phyloP scores from a whole-genome alignment of 2,329 filamentous ascomycete genomes.

The Penicillium verrucosum region DNA sequence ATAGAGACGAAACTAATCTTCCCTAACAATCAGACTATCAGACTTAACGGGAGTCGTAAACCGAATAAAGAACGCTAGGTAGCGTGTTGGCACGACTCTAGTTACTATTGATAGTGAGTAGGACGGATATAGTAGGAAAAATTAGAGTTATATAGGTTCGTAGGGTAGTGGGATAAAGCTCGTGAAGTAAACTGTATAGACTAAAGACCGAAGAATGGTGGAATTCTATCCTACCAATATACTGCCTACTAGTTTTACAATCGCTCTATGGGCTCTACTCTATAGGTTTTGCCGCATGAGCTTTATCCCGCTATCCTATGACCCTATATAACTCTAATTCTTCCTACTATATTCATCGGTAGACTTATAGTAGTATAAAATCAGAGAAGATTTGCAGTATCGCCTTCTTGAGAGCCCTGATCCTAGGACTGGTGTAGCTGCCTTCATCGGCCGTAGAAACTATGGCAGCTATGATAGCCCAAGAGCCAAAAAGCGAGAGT shows the following conservation, averaged over 20 bases:
- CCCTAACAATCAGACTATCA: not conserved
- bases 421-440: too few relatives aligned
- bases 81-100: not conserved
- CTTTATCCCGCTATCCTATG: too few relatives aligned
- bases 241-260: not conserved
- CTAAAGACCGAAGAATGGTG: not conserved
- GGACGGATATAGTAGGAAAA: too few relatives aligned
- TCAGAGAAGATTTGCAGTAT: not conserved
- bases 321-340: not conserved
- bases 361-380: not conserved
- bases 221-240: not conserved
- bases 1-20: not conserved
- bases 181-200: too few relatives aligned
- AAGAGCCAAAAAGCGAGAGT: too few relatives aligned
- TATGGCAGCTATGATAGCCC: too few relatives aligned
- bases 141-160: not conserved
- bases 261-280: not conserved
- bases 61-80: not conserved
- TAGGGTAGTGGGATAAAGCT: not conserved
- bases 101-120: not conserved
- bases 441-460: too few relatives aligned
- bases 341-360: not conserved
- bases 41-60: not conserved
- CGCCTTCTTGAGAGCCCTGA: too few relatives aligned
- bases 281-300: too few relatives aligned